Evolutionary conservation across 192 early-diverging fungal genomes (phyloP).

Genomic region (Dissophora ornata): DNA sequence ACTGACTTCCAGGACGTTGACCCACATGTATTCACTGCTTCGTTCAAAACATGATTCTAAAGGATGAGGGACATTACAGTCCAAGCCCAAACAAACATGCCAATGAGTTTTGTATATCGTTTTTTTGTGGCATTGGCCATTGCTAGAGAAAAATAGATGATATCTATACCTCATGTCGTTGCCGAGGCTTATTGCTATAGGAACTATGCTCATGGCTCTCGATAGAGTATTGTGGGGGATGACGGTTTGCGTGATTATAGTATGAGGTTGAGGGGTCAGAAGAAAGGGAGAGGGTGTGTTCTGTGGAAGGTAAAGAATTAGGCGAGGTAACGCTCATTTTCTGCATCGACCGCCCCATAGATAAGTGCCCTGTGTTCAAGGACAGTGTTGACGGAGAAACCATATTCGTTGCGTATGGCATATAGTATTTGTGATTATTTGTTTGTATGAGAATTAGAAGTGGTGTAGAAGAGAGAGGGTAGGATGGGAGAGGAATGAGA

Average conservation of each 20-base stretch:
- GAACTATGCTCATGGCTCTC: constrained; percentile 3
- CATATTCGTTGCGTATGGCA: too few relatives aligned
- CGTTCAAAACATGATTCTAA: constrained; percentile 34
- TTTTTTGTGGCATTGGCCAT: too few relatives aligned
- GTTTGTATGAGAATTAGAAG: too few relatives aligned
- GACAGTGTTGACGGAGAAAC: constrained; percentile 9
- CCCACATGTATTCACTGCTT: constrained; percentile 33
- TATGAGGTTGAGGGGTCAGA: constrained; percentile 19
- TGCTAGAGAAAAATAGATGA: too few relatives aligned
- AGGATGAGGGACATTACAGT: background rate
- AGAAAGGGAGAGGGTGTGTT: background rate
- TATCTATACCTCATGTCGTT: constrained; percentile 35
- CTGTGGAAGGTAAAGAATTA: constrained; percentile 2
- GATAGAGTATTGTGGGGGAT: background rate
- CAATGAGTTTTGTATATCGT: too few relatives aligned
- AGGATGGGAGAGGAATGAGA: background rate
- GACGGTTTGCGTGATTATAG: constrained; percentile 5
- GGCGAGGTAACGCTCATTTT: constrained; percentile 28
- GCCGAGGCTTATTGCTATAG: constrained; percentile 21
- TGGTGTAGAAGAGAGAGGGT: background rate
- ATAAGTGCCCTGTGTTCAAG: constrained; percentile 17
- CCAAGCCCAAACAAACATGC: too few relatives aligned
- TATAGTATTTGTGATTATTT: too few relatives aligned
- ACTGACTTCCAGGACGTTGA: constrained; percentile 39
- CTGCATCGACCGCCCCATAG: constrained; percentile 35